Evolutionary conservation across 176 grass and related monocot genomes (phyloP), one percentile per base, ranked within the genome.

Genomic region (Eragrostis nindensis): DNA sequence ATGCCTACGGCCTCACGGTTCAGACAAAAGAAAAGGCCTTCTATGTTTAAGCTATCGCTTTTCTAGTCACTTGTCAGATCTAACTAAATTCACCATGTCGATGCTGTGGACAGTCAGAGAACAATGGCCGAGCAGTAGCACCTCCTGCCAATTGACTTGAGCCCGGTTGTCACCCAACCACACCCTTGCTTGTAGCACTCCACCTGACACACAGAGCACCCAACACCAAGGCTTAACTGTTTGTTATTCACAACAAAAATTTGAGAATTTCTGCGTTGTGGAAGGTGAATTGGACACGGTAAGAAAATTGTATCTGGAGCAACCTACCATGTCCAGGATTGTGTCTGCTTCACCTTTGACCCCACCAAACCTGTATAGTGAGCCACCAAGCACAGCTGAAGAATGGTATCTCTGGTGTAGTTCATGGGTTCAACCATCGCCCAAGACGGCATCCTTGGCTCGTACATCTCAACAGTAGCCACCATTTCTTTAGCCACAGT

Each of bases 261-360:
- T 45, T 73, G 50, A 42, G 40, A 50, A 57, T 3, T 27, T 29
- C 57, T 57, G 62, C 7, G 46, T 10, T 18, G 14, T 57, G 18
- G 1, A 38, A 8, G 11, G 46, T 10, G 11, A 45, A 19, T 59
- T 56, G 22, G 67, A 14, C 57, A 77, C 11, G 30, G 0, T 7
- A 43, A 79, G 12, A 32, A 71, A 79, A 45, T 36, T 36, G 0
- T 41, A 13, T 41, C 1, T 44, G 25, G 60, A 29, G 11, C 24
- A 59, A 90, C 87, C 53, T 92, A 94, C 92, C 83, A 87, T 91
- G 64, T 94, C 92, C 73, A 88, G 88, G 32, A 94, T 91, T n/a
- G 78, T 45, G 50, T 87, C 73, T 22, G 70, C 86, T 67, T 78
- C 72, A 25, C 71, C 79, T 70, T 86, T 67, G n/a, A 86, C 85